Base-by-base conservation (phyloP, 2,329 filamentous ascomycete genomes). In the Elsinoe necatrix region DNA sequence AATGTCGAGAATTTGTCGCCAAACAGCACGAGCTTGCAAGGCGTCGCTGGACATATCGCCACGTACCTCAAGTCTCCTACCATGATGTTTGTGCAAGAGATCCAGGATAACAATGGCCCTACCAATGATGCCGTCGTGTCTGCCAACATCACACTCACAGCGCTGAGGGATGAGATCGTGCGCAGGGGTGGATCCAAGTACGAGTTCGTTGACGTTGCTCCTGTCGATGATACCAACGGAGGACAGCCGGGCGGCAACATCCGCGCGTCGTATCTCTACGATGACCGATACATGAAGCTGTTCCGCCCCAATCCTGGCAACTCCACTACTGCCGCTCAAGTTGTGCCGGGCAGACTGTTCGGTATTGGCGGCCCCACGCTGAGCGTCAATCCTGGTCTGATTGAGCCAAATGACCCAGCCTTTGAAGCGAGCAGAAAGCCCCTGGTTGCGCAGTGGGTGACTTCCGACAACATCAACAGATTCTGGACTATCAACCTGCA, bases 401-500 rank as follows among this genome's bases (percentile, higher is more conserved):
- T 88, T 63, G 83, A 84, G 54, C 84, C 84, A 0, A 61, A 66
- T 20, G 83, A 84, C 66, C 61, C 65, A 3, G 83, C 81, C 0
- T 89, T 82, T 80, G 71, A 70, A 2, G 71, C 71, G 48, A 83
- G 78, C 64, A 80, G 85, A 57, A 88, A 87, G 72, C 85, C 85
- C 1, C 72, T 88, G 0, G 82, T 76, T 0, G 85, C 85, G 3
- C 75, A 78, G 58, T 89, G 84, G 83, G 77, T 80, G 64, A 76
- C 81, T 0, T 70, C 80, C 31, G 75, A 78, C 57, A 76, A 75
- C 25, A 72, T 75, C 58, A 75, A 70, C 59, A 78, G 75, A 60
- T 83, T 88, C 70, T 88, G 86, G 69, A 87, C 85, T 1, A 74
- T 89, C 60, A 87, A 88, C 64, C 82, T 87, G 37, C 85, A 88